Evolutionary conservation across 768 basidiomycete species (phyloP), one percentile per base, ranked within the genome.

Genomic region (Boletus pseudo-olivaceus): DNA sequence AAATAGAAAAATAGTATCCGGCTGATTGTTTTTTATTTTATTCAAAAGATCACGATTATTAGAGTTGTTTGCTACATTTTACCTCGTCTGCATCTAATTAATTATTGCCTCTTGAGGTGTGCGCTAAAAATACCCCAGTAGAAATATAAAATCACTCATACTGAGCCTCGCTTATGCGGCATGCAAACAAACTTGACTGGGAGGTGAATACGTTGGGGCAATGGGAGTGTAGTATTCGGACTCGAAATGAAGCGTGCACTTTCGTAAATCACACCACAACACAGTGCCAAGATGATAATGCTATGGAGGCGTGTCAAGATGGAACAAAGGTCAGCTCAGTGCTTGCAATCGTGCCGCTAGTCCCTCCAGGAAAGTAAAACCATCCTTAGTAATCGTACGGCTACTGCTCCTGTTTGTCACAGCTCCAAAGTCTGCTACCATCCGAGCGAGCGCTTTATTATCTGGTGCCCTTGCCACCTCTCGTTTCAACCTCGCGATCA

Each of bases 321-420:
- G 37, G 14, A 46, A 33, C 20, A 9, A 33, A 38, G n/a, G 15
- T 60, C 46, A 60, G 34, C 49, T 51, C 53, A 72, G 40, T 8
- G 45, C 72, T 59, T 70, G 74, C 54, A 90, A 68, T 58, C 83
- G 73, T 41, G 72, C 76, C 3, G 83, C 78, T 42, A 89, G 64
- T 35, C 81, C 81, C 49, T 84, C 82, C 46, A 90, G 69, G 64
- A 90, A 89, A 10, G 76, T 77, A 61, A 89, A 79, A 35, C 86
- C 87, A 61, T 88, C 85, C 78, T 90, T 91, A 33, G 87, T 90
- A 50, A 91, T 75, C 47, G 84, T 88, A 58, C 85, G 76, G 39
- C 86, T 84, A 35, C 75, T 83, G 62, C 82, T 84, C 65, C 78
- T 78, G 67, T 87, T 82, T 32, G 85, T 88, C 50, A 87, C 80